These are phyloP conservation scores for Trebouxia gelatinosa DNA, from an alignment of 163 green algal species.

Conservation along the genomic window DNA sequence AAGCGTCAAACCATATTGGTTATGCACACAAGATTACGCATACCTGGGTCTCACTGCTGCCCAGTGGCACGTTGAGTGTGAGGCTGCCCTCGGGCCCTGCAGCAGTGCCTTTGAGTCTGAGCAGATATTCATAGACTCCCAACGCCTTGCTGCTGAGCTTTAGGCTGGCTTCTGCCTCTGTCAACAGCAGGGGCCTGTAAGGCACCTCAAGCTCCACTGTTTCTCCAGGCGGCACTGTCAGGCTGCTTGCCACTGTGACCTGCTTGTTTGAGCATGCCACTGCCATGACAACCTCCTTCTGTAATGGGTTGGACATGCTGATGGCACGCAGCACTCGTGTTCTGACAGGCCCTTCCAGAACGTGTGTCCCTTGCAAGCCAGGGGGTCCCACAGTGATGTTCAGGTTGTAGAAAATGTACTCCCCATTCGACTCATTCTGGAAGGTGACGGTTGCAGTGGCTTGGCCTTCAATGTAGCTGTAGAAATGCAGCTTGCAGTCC, in stretches of 20 bases:
- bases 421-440: conserved; percentile 68
- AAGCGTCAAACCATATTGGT: no score
- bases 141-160: conserved; percentile 64
- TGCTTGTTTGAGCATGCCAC: conserved; percentile 44
- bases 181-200: conserved; percentile 70
- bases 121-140: conserved; percentile 65
- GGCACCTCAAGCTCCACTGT: conserved; percentile 47
- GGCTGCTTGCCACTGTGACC: conserved; percentile 40
- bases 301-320: conserved; percentile 65
- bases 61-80: conserved; percentile 68
- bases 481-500: conserved; percentile 70
- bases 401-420: conserved; percentile 76
- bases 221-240: conserved; percentile 34
- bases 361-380: conserved; percentile 43
- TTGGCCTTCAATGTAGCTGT: conserved; percentile 56
- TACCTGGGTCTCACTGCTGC: conserved; percentile 57
- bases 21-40: no score
- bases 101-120: conserved; percentile 63
- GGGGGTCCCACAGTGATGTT: conserved; percentile 53
- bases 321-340: conserved; percentile 45
- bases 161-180: conserved; percentile 46
- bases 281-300: conserved; percentile 28
- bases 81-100: conserved; percentile 56
- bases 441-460: conserved; percentile 67
- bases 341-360: conserved; percentile 66